Evolutionary conservation across 495 filamentous ascomycete genomes (phyloP).

Genomic region (Astrothelium macrocarpum): DNA sequence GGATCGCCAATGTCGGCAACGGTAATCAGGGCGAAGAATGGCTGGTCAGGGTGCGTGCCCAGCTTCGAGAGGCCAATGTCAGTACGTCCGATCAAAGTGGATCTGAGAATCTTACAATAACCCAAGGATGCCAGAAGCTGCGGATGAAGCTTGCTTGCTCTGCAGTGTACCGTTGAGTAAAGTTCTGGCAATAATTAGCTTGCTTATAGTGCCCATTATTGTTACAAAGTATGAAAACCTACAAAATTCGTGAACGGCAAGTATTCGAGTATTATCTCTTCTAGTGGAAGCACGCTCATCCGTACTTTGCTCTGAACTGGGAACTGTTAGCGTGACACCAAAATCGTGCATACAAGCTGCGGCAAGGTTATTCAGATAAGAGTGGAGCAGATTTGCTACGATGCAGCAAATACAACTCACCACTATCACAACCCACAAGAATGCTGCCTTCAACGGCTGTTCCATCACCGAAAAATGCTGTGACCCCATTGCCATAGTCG

Average conservation of each 20-base stretch:
- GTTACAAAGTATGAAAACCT: not conserved
- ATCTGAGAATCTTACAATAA: not conserved
- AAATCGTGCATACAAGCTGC: no score
- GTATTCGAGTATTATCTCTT: conserved; percentile 10
- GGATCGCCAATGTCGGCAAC: conserved; percentile 35
- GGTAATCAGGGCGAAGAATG: not conserved
- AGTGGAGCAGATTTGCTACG: no score
- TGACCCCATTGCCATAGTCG: conserved; percentile 11
- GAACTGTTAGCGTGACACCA: not conserved
- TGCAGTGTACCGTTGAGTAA: conserved; percentile 20
- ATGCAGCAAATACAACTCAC: conserved; percentile 9
- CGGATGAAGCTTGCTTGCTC: conserved; percentile 33
- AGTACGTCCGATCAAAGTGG: not conserved
- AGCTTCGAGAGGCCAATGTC: not conserved
- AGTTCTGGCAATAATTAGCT: conserved; percentile 1
- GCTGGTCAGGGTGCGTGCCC: conserved; percentile 1
- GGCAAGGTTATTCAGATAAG: no score
- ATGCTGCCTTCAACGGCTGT: conserved; percentile 13
- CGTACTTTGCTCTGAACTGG: conserved; percentile 10
- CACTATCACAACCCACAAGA: conserved; percentile 23
- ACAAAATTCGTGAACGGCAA: not conserved
- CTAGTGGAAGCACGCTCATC: conserved; percentile 8
- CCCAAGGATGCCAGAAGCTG: not conserved
- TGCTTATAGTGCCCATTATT: not conserved
- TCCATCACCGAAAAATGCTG: conserved; percentile 21